Evolutionary conservation across 208 protist genomes (phyloP).

Genomic region (Kentomonas sorsogonicus): DNA sequence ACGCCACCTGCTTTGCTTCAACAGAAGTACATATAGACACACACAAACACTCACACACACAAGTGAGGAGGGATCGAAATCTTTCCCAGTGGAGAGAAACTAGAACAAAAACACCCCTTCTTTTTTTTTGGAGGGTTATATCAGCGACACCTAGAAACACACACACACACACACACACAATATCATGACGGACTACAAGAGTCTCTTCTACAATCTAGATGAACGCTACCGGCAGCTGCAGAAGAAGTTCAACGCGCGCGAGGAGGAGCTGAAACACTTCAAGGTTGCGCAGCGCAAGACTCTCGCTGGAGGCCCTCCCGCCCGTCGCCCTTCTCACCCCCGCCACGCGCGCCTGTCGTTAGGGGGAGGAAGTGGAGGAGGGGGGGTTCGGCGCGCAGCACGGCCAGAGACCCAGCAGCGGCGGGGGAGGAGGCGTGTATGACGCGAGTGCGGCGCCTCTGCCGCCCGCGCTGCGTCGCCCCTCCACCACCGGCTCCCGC

Average conservation of each 20-base stretch:
- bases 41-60: slow-evolving; percentile 10
- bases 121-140: neutral
- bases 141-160: slow-evolving; percentile 1
- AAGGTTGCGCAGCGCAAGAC: slow-evolving; percentile 60
- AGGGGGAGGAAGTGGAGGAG: neutral
- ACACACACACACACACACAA: slow-evolving; percentile 11
- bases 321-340: slow-evolving; percentile 17
- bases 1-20: neutral
- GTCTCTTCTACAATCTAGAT: slow-evolving; percentile 61
- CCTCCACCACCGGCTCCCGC: too few species aligned
- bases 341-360: slow-evolving; percentile 4
- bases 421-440: neutral
- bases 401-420: neutral
- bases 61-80: too few species aligned
- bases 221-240: slow-evolving; percentile 76
- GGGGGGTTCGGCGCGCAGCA: neutral
- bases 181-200: too few species aligned
- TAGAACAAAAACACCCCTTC: too few species aligned
- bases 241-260: slow-evolving; percentile 51
- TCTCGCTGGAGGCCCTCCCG: slow-evolving; percentile 10
- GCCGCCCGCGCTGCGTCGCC: too few species aligned
- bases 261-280: slow-evolving; percentile 69
- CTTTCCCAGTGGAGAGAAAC: too few species aligned
- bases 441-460: too few species aligned
- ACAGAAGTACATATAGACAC: slow-evolving; percentile 5